Evolutionary conservation across 768 basidiomycete species (phyloP).

Genomic region (Auriscalpium orientale): DNA sequence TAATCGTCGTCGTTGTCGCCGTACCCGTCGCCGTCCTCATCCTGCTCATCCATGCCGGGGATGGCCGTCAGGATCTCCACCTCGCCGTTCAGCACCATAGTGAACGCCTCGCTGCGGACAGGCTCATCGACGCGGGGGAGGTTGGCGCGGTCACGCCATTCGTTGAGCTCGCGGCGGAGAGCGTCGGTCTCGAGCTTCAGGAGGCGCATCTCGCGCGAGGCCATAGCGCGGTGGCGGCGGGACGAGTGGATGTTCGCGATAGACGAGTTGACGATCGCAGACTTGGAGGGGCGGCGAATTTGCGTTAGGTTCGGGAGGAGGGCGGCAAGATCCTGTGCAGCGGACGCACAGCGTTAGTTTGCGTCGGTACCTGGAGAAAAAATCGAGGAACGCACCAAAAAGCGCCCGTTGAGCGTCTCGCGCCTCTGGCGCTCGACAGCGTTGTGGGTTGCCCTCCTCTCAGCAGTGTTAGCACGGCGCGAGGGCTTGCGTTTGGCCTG

Average conservation of each 20-base stretch:
- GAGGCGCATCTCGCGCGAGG: slow-evolving; percentile 72
- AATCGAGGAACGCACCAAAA: slow-evolving; percentile 49
- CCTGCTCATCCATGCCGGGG: slow-evolving; percentile 46
- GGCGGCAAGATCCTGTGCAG: slow-evolving; percentile 72
- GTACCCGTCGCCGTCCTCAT: slow-evolving; percentile 36
- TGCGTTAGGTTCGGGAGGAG: slow-evolving; percentile 86
- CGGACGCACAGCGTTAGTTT: slow-evolving; percentile 7
- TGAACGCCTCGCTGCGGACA: slow-evolving; percentile 61
- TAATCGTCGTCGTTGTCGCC: slow-evolving; percentile 35
- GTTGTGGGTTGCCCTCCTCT: slow-evolving; percentile 94
- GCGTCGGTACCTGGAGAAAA: slow-evolving; percentile 10
- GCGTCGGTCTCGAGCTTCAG: slow-evolving; percentile 82
- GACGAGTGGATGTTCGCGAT: slow-evolving; percentile 85
- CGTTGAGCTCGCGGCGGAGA: slow-evolving; percentile 85
- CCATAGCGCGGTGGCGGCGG: slow-evolving; percentile 72
- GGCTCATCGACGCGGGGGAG: slow-evolving; percentile 71
- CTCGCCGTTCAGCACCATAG: slow-evolving; percentile 63
- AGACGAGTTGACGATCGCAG: slow-evolving; percentile 92
- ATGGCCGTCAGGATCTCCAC: slow-evolving; percentile 51
- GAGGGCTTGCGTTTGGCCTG: slow-evolving; percentile 73
- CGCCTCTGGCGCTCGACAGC: slow-evolving; percentile 91
- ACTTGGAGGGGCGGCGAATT: slow-evolving; percentile 92
- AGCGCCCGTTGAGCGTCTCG: slow-evolving; percentile 89
- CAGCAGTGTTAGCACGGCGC: slow-evolving; percentile 91
- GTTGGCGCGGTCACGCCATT: slow-evolving; percentile 77